Conservation (phyloP, 2,329 filamentous ascomycete genomes). For the Ceratocystis ficicola region DNA sequence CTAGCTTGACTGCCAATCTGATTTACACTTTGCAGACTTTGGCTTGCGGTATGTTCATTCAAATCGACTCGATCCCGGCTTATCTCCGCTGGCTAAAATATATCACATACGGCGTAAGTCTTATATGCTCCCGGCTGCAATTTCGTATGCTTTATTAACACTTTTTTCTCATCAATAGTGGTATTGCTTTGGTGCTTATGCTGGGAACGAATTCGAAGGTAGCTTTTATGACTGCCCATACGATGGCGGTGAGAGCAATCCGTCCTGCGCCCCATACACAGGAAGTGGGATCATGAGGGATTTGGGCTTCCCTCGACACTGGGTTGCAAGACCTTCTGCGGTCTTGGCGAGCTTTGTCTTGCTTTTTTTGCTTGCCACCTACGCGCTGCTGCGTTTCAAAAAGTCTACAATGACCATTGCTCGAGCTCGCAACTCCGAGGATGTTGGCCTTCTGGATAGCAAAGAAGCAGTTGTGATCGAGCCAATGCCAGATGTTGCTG, state of each 20-base stretch:
- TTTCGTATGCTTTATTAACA: not conserved
- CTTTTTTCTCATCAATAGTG: conserved; percentile 35
- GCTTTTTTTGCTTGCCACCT: conserved; percentile 50
- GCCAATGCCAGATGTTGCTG: conserved; percentile 41
- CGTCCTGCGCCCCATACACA: conserved; percentile 55
- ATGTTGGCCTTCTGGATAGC: conserved; percentile 50
- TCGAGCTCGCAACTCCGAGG: conserved; percentile 39
- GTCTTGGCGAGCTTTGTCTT: conserved; percentile 49
- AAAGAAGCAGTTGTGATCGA: conserved; percentile 55
- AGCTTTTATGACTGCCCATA: conserved; percentile 63
- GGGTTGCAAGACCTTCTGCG: conserved; percentile 55
- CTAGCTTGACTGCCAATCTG: conserved; percentile 60
- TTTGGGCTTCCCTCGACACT: conserved; percentile 54
- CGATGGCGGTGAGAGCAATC: conserved; percentile 48
- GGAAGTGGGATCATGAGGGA: conserved; percentile 57
- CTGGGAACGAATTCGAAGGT: conserved; percentile 59
- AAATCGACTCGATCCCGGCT: conserved; percentile 58
- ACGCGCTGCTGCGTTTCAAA: conserved; percentile 49
- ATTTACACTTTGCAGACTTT: conserved; percentile 62
- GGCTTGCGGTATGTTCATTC: conserved; percentile 66
- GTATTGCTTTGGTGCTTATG: conserved; percentile 60
- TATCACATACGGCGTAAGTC: conserved; percentile 44
- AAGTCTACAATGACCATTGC: conserved; percentile 59
- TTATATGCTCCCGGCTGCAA: not conserved
- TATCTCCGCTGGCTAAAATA: conserved; percentile 72